These are phyloP conservation scores for Alternaria hordeiaustralica DNA, from an alignment of 2,329 filamentous ascomycete species.

Conservation along the genomic window DNA sequence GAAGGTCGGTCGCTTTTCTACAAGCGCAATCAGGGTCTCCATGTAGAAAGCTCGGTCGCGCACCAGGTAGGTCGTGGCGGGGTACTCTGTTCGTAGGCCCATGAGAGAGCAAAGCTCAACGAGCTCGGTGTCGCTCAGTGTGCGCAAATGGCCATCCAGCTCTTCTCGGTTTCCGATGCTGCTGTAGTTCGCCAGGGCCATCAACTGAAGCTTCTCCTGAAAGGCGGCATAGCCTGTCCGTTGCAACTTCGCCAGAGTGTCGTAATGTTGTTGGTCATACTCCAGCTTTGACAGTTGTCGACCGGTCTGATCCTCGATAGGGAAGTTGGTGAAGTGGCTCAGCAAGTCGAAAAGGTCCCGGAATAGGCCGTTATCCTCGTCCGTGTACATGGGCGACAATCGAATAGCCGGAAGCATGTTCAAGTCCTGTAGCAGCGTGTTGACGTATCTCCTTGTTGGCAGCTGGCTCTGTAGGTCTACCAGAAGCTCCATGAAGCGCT, in stretches of 20 bases:
- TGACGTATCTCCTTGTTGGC: constrained; percentile 92
- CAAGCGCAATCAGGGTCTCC: constrained; percentile 75
- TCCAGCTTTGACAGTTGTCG: constrained; percentile 74
- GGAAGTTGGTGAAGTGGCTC: constrained; percentile 84
- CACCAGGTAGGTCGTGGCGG: constrained; percentile 69
- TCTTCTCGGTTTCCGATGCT: constrained; percentile 83
- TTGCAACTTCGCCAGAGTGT: constrained; percentile 78
- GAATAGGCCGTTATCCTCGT: constrained; percentile 76
- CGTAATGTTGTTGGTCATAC: constrained; percentile 81
- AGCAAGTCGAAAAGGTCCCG: constrained; percentile 83
- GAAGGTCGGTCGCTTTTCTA: constrained; percentile 81
- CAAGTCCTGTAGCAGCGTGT: constrained; percentile 83
- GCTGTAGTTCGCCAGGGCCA: constrained; percentile 91
- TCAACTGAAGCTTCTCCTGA: constrained; percentile 86
- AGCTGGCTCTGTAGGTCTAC: constrained; percentile 91
- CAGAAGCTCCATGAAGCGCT: constrained; percentile 90
- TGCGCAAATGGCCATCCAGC: constrained; percentile 74
- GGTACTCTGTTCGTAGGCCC: constrained; percentile 83
- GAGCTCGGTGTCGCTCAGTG: constrained; percentile 77
- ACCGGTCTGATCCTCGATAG: constrained; percentile 89
- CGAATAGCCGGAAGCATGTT: constrained; percentile 80
- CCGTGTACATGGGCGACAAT: constrained; percentile 78
- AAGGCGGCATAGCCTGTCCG: constrained; percentile 77
- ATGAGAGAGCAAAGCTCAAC: constrained; percentile 71
- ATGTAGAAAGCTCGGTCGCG: constrained; percentile 69